Evolutionary conservation across 164 flowering plant genomes (phyloP), one percentile per base, ranked within the genome.

Genomic region (Malania oleifera): DNA sequence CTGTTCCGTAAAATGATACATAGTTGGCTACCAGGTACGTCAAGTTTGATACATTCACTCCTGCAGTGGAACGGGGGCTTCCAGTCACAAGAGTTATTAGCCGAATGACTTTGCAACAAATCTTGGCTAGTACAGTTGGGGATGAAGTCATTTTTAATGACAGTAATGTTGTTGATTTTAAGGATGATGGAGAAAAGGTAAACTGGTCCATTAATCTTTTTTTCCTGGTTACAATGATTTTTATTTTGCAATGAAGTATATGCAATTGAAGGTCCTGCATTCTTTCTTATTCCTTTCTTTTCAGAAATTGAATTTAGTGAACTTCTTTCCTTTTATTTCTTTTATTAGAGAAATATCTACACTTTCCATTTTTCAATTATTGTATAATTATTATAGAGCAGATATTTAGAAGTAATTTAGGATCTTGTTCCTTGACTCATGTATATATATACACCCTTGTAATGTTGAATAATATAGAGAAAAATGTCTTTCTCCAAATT

Each of bases 31-130:
- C 69, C 87, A 93, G 99, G 99, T 93, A 84, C 60, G 41, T 77
- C 70, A 90, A 90, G 78, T 90, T 93, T 77, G 99, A 93, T 72
- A 90, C 97, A 13, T 90, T 88, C 85, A 90, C 92, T 59, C 99
- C 99, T 65, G 99, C 99, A 52, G 97, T 62, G 15, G 87, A 86
- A 62, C 73, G 81, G 41, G 99, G 99, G 23, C 93, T 90, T 52
- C 97, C 99, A 0, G 95, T 93, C n/a, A 90, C 97, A 34, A 73
- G 96, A 74, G 95, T 95, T 39, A 81, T 95, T 24, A 86, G 99
- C 64, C 75, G 96, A 50, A 86, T 86, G 91, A 79, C 87, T 34
- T 73, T 90, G 81, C 96, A 95, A 66, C 77, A 84, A 70, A 88
- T 88, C 19, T 77, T 90, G 54, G 91, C 96, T 22, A 46, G 25